Percentiles rank a stretch among this genome's conserved stretches.
These are phyloP conservation scores for Phytophthora sojae DNA, from an alignment of 352 stramenopile species.

Conservation along the genomic window DNA sequence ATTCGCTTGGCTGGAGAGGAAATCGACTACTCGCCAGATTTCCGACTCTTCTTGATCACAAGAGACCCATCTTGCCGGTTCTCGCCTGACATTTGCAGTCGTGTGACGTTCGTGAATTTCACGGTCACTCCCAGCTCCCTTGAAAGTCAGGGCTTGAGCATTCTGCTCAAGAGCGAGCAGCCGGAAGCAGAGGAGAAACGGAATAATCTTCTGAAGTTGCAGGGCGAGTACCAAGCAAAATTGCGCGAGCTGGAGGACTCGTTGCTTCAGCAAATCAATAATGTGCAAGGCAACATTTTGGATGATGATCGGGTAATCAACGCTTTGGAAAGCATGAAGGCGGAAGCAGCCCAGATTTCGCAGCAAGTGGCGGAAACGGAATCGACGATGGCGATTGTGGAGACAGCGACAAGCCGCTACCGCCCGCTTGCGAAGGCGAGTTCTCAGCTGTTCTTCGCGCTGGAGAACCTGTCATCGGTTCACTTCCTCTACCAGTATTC, in stretches of 20 bases:
- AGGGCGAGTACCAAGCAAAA: constrained; percentile 98
- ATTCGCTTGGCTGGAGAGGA: constrained; percentile 98
- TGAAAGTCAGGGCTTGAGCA: constrained; percentile 96
- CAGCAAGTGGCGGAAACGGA: constrained; percentile 90
- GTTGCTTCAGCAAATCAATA: constrained; percentile 98
- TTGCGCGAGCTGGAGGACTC: constrained; percentile 98
- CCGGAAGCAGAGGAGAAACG: constrained; percentile 98
- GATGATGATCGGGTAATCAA: constrained; percentile 99
- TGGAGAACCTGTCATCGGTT: constrained; percentile 95
- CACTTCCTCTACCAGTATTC: constrained; percentile 99
- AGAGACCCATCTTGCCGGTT: constrained; percentile 97
- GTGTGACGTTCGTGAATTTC: constrained; percentile 99
- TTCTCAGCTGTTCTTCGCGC: constrained; percentile 92
- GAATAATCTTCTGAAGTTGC: constrained; percentile 96
- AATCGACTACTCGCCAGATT: constrained; percentile 99
- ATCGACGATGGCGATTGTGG: constrained; percentile 82
- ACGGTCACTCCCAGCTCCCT: constrained; percentile 99
- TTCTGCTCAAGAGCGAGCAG: constrained; percentile 97
- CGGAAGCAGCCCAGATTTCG: constrained; percentile 96
- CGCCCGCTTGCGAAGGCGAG: constrained; percentile 93
- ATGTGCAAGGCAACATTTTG: constrained; percentile 99
- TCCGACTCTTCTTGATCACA: constrained; percentile 99
- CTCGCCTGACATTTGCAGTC: constrained; percentile 98
- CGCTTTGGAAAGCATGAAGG: constrained; percentile 98
- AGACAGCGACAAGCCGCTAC: constrained; percentile 95